Evolutionary conservation across 352 stramenopile species (phyloP).

Genomic region (Globisporangium apiculatum): DNA sequence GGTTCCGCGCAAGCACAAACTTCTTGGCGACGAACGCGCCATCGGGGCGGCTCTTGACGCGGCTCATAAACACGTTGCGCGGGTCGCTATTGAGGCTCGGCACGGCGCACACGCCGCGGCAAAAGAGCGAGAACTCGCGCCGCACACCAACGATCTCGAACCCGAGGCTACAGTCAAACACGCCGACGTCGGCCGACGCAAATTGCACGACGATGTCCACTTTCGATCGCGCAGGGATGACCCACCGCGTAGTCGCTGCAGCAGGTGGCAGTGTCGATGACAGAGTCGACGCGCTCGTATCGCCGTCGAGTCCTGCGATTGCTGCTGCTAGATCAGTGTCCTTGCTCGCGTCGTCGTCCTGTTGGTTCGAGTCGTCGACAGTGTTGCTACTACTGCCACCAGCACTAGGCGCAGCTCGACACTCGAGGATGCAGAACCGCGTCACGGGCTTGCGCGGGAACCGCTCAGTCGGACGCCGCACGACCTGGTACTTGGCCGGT

Average conservation of each 20-base stretch:
- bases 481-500: constrained; percentile 65
- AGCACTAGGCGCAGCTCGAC: not conserved
- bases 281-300: not conserved
- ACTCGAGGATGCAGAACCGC: constrained; percentile 43
- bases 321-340: not conserved
- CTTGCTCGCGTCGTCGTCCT: not conserved
- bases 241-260: constrained; percentile 40
- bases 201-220: constrained; percentile 83
- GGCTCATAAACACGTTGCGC: constrained; percentile 93
- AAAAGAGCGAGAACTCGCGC: constrained; percentile 82
- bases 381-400: too few relatives aligned
- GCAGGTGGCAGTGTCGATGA: constrained; percentile 1
- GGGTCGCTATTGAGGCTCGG: constrained; percentile 92
- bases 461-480: constrained; percentile 60
- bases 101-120: constrained; percentile 71
- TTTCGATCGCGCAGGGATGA: constrained; percentile 55
- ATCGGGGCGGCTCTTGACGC: constrained; percentile 78
- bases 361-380: constrained; percentile 3
- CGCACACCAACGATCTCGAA: constrained; percentile 90
- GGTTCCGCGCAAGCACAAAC: constrained; percentile 84
- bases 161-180: constrained; percentile 75
- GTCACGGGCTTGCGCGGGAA: constrained; percentile 50
- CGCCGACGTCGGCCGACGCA: constrained; percentile 57
- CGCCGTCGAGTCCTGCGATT: not conserved
- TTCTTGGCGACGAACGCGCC: constrained; percentile 79